Percentiles rank a stretch among this genome's conserved stretches.
Conservation (phyloP, 139 green algal species). For the Volvox reticuliferus region DNA sequence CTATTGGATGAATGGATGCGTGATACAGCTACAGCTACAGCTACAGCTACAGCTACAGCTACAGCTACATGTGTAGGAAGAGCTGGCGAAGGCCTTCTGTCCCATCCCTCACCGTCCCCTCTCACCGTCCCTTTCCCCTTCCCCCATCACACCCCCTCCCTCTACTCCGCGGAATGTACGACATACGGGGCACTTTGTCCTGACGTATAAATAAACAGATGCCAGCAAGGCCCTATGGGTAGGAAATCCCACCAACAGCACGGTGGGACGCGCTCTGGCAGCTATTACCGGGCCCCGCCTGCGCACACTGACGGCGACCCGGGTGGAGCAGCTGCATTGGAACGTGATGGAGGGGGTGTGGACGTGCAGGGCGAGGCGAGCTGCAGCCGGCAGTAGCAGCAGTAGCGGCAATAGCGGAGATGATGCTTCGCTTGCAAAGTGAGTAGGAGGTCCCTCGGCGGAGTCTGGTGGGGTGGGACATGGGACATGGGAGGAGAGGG, state of each 20-base stretch:
- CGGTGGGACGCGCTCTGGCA: constrained; percentile 33
- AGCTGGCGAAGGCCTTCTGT: too few relatives aligned
- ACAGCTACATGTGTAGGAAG: too few relatives aligned
- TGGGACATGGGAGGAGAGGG: too few relatives aligned
- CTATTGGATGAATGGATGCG: too few relatives aligned
- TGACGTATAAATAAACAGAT: background rate
- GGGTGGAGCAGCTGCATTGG: background rate
- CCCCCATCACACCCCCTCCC: too few relatives aligned
- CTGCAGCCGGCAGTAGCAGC: background rate
- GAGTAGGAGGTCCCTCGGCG: background rate
- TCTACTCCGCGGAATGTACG: too few relatives aligned
- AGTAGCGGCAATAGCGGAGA: background rate
- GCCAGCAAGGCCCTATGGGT: constrained; percentile 25
- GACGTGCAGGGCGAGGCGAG: background rate
- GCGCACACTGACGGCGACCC: background rate
- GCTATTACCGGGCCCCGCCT: background rate
- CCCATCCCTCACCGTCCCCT: too few relatives aligned
- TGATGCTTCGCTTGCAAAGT: background rate
- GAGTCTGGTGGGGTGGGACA: too few relatives aligned
- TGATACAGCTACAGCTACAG: too few relatives aligned
- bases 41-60: too few relatives aligned
- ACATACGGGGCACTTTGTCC: too few relatives aligned
- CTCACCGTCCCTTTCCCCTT: too few relatives aligned
- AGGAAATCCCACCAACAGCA: constrained; percentile 27
- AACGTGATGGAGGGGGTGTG: background rate